Evolutionary conservation across 2,329 filamentous ascomycete species (phyloP).

Genomic region (Neoarthrinium moseri): DNA sequence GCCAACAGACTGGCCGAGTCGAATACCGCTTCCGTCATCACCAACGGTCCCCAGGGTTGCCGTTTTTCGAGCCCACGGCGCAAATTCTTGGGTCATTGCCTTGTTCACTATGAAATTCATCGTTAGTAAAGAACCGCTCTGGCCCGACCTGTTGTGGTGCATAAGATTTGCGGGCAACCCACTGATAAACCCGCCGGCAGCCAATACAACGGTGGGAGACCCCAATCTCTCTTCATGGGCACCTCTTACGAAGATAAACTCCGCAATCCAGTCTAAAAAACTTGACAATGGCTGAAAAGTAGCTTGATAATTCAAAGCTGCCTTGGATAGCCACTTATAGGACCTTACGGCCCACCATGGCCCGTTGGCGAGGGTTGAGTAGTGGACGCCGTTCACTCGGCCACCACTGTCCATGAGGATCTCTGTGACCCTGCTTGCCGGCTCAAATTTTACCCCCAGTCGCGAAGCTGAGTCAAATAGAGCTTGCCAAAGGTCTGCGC

Average conservation of each 20-base stretch:
- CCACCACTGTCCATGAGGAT: constrained; percentile 5
- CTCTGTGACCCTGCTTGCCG: constrained; percentile 4
- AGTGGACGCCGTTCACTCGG: constrained; percentile 2
- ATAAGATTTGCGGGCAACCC: too few relatives aligned
- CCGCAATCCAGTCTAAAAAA: background rate
- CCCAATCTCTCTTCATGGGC: background rate
- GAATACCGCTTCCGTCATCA: constrained; percentile 14
- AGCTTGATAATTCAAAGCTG: too few relatives aligned
- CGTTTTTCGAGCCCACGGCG: constrained; percentile 1
- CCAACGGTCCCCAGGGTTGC: constrained; percentile 8
- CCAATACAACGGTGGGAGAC: constrained; percentile 8
- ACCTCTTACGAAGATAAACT: background rate
- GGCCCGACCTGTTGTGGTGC: too few relatives aligned
- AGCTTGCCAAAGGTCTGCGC: constrained; percentile 7
- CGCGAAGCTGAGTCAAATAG: constrained; percentile 4
- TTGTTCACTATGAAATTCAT: too few relatives aligned
- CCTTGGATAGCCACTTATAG: too few relatives aligned
- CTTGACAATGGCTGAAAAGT: too few relatives aligned
- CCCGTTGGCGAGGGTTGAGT: background rate
- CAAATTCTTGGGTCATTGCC: constrained; percentile 3
- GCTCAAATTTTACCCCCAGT: constrained; percentile 8
- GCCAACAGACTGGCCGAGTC: constrained; percentile 9
- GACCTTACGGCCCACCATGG: too few relatives aligned
- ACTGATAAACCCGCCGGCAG: constrained; percentile 12
- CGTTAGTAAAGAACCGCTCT: too few relatives aligned